A percentile compares a stretch with the other conserved stretches of the same genome.
These are phyloP conservation scores for Eucalyptus polyanthemos DNA, from an alignment of 345 rosid genomes.

Conservation along the genomic window DNA sequence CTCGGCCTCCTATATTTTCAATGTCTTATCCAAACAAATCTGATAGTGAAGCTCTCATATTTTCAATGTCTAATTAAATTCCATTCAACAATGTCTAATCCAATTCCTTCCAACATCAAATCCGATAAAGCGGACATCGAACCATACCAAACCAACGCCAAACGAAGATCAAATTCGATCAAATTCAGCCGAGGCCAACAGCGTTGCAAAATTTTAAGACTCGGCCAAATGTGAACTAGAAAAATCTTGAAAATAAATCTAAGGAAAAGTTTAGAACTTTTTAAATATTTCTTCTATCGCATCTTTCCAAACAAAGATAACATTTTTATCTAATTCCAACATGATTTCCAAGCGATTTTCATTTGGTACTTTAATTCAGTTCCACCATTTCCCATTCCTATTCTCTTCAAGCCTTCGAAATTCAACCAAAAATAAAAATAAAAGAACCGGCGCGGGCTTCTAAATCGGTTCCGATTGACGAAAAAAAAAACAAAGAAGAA, in stretches of 20 bases:
- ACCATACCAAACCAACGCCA: neutral
- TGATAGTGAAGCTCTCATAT: too few relatives aligned
- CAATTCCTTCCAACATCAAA: neutral
- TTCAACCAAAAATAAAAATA: neutral
- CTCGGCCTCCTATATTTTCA: neutral
- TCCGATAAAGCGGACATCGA: too few relatives aligned
- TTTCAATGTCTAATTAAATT: too few relatives aligned
- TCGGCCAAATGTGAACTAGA: neutral
- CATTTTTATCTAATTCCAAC: neutral
- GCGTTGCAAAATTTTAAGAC: neutral
- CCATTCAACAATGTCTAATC: too few relatives aligned
- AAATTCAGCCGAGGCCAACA: neutral
- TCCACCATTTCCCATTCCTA: neutral
- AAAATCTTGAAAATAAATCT: too few relatives aligned
- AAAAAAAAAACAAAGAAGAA: too few relatives aligned
- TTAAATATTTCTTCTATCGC: neutral
- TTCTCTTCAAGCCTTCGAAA: neutral
- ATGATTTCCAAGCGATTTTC: neutral
- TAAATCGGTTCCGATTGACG: neutral
- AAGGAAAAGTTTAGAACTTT: neutral
- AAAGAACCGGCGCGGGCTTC: neutral
- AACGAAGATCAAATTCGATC: neutral
- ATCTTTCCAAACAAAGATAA: neutral
- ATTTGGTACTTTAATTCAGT: neutral
- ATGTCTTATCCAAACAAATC: neutral